Percentiles rank a stretch among this genome's conserved stretches.
phyloP scores from a whole-genome alignment of 1,284 basidiomycete genomes.

The Sphagnurus paluster region DNA sequence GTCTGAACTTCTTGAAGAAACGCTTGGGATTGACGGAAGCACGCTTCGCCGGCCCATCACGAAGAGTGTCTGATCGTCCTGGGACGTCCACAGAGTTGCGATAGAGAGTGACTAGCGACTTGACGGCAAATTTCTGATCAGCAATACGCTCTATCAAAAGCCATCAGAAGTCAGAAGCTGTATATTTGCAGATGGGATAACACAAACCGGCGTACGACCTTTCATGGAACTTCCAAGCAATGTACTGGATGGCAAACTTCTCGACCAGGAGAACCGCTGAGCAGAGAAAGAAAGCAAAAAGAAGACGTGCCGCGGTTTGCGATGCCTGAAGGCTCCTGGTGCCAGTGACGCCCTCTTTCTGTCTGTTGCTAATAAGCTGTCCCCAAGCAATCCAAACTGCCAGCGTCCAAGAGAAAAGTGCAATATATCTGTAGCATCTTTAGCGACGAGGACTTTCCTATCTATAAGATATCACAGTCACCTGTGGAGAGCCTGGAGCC shows the following conservation, averaged over 20 bases:
- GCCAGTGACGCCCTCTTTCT: constrained; percentile 31
- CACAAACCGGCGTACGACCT: constrained; percentile 76
- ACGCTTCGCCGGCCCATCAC: constrained; percentile 28
- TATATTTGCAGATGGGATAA: not conserved
- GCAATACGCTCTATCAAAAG: constrained; percentile 67
- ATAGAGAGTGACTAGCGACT: constrained; percentile 76
- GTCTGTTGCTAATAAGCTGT: constrained; percentile 58
- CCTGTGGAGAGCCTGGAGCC: constrained; percentile 67
- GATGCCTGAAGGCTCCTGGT: constrained; percentile 39
- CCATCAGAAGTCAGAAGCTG: not conserved
- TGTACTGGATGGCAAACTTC: constrained; percentile 87
- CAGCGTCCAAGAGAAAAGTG: constrained; percentile 74
- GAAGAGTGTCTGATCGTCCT: constrained; percentile 68
- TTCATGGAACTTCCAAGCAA: constrained; percentile 86
- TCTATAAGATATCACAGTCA: constrained; percentile 20
- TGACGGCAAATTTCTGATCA: constrained; percentile 82
- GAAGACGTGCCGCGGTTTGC: constrained; percentile 57
- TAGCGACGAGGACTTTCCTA: not conserved
- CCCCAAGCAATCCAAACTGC: constrained; percentile 69
- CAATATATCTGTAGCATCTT: constrained; percentile 53
- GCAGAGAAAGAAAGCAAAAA: constrained; percentile 79
- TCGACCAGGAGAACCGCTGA: constrained; percentile 75
- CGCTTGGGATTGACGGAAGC: constrained; percentile 53
- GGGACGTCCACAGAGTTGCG: constrained; percentile 73
- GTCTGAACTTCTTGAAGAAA: constrained; percentile 72